Conservation (phyloP, 805 yeast species). For the Ogataea naganishii region DNA sequence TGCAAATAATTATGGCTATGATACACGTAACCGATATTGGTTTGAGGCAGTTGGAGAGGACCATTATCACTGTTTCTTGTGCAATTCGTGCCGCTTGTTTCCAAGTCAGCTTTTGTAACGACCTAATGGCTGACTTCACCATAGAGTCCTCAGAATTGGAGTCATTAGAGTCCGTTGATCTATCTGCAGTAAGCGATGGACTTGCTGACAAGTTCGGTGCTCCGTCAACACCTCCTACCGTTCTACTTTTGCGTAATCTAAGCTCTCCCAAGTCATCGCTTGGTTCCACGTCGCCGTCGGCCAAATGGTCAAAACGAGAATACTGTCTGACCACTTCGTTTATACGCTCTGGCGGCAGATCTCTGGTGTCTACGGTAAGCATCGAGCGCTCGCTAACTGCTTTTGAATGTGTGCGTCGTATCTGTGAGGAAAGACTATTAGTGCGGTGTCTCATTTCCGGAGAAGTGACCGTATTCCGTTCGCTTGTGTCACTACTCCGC, state of each 20-base stretch:
- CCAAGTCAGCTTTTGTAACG: not conserved
- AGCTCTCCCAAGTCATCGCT: slow-evolving; percentile 10
- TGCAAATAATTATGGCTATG: slow-evolving; percentile 52
- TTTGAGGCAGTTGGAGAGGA: slow-evolving; percentile 40
- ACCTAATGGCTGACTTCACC: not conserved
- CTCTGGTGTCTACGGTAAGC: slow-evolving; percentile 18
- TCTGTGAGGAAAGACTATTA: too few species aligned
- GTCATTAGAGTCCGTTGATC: not conserved
- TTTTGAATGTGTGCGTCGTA: too few species aligned
- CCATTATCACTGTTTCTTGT: not conserved
- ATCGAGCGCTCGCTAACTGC: too few species aligned
- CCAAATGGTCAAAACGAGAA: slow-evolving; percentile 34
- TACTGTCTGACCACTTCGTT: slow-evolving; percentile 42
- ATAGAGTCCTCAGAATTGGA: not conserved
- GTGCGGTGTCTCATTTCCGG: too few species aligned
- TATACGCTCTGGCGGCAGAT: slow-evolving; percentile 32
- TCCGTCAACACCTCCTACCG: not conserved
- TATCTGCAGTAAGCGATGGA: too few species aligned
- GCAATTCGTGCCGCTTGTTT: not conserved
- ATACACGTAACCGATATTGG: slow-evolving; percentile 73
- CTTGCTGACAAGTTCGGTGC: not conserved
- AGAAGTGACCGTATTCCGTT: too few species aligned
- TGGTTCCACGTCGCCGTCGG: slow-evolving; percentile 10
- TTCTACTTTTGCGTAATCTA: slow-evolving; percentile 2
- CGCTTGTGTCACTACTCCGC: too few species aligned